phyloP scores from a whole-genome alignment of 2,329 filamentous ascomycete species.

The Xylariomycetidae sp. region DNA sequence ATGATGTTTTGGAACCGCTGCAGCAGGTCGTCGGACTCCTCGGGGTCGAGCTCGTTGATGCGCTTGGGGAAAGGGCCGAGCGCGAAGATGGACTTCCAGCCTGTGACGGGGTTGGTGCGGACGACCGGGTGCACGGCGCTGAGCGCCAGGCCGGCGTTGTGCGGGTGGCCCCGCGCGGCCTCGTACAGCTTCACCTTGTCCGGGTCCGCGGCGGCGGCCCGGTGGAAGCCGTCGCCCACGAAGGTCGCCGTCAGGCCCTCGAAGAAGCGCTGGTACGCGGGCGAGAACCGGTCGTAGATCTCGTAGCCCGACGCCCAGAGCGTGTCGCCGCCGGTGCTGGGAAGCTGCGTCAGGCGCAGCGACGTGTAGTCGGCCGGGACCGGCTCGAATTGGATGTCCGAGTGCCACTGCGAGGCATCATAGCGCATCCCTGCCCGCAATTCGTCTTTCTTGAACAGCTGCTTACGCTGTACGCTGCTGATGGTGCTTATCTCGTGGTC shows the following conservation, averaged over 20 bases:
- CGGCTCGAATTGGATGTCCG: constrained; percentile 57
- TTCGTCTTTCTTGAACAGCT: too few relatives aligned
- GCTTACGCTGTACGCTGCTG: too few relatives aligned
- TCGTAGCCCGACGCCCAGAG: constrained; percentile 62
- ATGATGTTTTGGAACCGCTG: constrained; percentile 37
- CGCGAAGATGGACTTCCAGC: constrained; percentile 49
- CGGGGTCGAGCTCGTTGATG: constrained; percentile 38
- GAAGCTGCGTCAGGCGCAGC: constrained; percentile 53
- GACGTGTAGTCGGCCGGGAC: constrained; percentile 57
- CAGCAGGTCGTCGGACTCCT: constrained; percentile 38
- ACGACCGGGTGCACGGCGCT: constrained; percentile 50
- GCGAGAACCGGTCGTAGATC: constrained; percentile 50
- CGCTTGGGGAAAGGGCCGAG: constrained; percentile 37
- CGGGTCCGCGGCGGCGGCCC: constrained; percentile 25
- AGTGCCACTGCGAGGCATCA: too few relatives aligned
- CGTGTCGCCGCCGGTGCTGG: constrained; percentile 52
- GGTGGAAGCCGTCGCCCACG: constrained; percentile 31
- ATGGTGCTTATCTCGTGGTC: too few relatives aligned
- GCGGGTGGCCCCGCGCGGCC: constrained; percentile 29
- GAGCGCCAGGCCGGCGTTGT: constrained; percentile 45
- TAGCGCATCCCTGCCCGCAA: constrained; percentile 28
- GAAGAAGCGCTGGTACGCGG: constrained; percentile 46
- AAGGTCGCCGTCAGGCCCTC: constrained; percentile 47
- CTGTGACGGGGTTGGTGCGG: constrained; percentile 57
- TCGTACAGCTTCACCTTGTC: constrained; percentile 28